Conservation (phyloP, 192 early-diverging fungal species). For the Umbelopsis sp. region DNA sequence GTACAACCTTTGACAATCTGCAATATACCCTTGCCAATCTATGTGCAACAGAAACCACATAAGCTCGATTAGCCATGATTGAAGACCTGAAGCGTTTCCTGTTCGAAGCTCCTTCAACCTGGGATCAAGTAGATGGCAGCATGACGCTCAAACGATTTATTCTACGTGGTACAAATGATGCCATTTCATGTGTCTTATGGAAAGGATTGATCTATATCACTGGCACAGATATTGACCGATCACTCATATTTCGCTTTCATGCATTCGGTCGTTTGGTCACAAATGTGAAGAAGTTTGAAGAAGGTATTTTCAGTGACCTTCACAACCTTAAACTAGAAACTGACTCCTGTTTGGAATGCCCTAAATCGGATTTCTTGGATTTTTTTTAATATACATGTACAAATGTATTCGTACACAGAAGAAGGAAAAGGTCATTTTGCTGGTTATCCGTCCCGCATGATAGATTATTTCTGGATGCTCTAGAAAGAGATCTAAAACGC, state of each 20-base stretch:
- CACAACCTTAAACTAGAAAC: slow-evolving; percentile 85
- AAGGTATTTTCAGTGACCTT: slow-evolving; percentile 95
- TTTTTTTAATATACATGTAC: slow-evolving; percentile 78
- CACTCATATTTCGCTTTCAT: slow-evolving; percentile 90
- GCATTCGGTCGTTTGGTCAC: slow-evolving; percentile 83
- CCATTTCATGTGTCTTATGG: slow-evolving; percentile 91
- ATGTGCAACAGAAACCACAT: slow-evolving; percentile 17
- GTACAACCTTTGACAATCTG: not conserved
- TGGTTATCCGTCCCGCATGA: slow-evolving; percentile 84
- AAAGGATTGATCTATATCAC: slow-evolving; percentile 91
- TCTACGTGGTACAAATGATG: slow-evolving; percentile 78
- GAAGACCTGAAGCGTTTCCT: slow-evolving; percentile 57
- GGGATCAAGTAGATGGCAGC: slow-evolving; percentile 53
- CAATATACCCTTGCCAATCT: slow-evolving; percentile 12
- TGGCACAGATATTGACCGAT: slow-evolving; percentile 93
- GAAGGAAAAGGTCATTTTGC: slow-evolving; percentile 87
- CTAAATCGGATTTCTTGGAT: slow-evolving; percentile 78
- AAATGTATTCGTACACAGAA: slow-evolving; percentile 84
- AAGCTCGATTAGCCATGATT: slow-evolving; percentile 36
- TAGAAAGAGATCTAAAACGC: slow-evolving; percentile 81
- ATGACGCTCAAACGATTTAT: slow-evolving; percentile 51
- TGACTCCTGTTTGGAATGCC: slow-evolving; percentile 72
- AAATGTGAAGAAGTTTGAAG: slow-evolving; percentile 97
- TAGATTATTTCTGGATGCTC: slow-evolving; percentile 74
- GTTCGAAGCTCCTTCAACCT: slow-evolving; percentile 63